Conservation (phyloP, 139 green algal species). For the Ettlia oleoabundans region DNA sequence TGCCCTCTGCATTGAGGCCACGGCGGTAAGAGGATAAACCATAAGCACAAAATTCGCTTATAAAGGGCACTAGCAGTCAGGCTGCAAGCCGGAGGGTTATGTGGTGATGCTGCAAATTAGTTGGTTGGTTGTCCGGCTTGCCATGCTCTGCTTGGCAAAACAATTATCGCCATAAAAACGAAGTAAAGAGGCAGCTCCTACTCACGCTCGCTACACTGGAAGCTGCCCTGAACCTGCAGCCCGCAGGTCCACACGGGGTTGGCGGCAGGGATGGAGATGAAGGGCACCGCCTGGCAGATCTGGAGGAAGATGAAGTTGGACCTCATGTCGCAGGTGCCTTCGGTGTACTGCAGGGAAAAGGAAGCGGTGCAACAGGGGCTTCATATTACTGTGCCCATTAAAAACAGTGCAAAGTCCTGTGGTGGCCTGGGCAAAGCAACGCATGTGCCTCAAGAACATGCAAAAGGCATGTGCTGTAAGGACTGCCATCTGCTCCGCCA, state of each 20-base stretch:
- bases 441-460: too few species aligned
- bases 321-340: constrained; percentile 17
- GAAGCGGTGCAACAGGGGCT: neutral
- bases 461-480: too few species aligned
- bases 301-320: constrained; percentile 21
- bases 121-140: too few species aligned
- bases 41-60: too few species aligned
- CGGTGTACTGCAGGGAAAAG: constrained; percentile 29
- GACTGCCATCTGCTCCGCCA: too few species aligned
- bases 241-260: constrained; percentile 38
- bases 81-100: neutral
- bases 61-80: too few species aligned
- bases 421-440: too few species aligned
- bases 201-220: constrained; percentile 26
- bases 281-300: constrained; percentile 13
- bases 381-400: too few species aligned
- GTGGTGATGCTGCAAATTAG: too few species aligned
- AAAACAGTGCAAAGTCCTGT: neutral
- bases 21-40: too few species aligned
- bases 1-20: constrained; percentile 16
- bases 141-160: too few species aligned
- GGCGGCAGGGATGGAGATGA: constrained; percentile 1
- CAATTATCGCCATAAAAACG: too few species aligned
- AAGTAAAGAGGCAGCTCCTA: neutral
- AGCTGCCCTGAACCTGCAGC: constrained; percentile 27